These are phyloP conservation scores for Penicillium arizonense DNA, from an alignment of 495 filamentous ascomycete genomes.

Conservation along the genomic window DNA sequence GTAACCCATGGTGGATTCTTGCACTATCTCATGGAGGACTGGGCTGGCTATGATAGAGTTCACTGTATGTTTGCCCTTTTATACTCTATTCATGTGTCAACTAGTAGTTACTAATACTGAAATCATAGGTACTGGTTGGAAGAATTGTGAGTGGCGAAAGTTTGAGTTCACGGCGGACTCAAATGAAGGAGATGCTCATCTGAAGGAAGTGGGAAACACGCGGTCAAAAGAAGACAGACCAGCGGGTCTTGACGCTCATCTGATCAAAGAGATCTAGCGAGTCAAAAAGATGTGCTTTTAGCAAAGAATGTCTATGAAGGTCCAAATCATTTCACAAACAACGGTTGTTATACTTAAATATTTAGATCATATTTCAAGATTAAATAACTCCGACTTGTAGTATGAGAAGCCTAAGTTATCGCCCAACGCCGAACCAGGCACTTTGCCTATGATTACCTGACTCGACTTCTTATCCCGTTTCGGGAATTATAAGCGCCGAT, in stretches of 20 bases:
- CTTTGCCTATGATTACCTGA: too few relatives aligned
- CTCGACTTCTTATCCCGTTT: too few relatives aligned
- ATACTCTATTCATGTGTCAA: neutral
- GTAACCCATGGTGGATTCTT: conserved; percentile 21
- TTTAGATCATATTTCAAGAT: too few relatives aligned
- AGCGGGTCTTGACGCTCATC: conserved; percentile 10
- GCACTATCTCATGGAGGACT: conserved; percentile 24
- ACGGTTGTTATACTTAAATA: too few relatives aligned
- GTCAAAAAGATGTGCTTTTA: neutral
- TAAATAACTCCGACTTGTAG: too few relatives aligned
- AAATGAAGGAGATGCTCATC: conserved; percentile 9
- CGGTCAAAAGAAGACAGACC: conserved; percentile 5
- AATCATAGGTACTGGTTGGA: conserved; percentile 14
- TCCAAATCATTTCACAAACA: neutral
- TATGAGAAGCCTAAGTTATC: too few relatives aligned
- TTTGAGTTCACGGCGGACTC: conserved; percentile 18
- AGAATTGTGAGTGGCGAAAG: conserved; percentile 19
- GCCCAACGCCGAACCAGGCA: too few relatives aligned
- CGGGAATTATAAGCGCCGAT: too few relatives aligned
- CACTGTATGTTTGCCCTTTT: conserved; percentile 9
- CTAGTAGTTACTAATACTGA: neutral
- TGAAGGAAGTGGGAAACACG: conserved; percentile 10
- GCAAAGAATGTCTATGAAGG: neutral
- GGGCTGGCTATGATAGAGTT: conserved; percentile 15
- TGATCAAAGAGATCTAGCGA: conserved; percentile 12